These are phyloP conservation scores for Collybia sordida DNA, from an alignment of 768 basidiomycete genomes.

Conservation along the genomic window DNA sequence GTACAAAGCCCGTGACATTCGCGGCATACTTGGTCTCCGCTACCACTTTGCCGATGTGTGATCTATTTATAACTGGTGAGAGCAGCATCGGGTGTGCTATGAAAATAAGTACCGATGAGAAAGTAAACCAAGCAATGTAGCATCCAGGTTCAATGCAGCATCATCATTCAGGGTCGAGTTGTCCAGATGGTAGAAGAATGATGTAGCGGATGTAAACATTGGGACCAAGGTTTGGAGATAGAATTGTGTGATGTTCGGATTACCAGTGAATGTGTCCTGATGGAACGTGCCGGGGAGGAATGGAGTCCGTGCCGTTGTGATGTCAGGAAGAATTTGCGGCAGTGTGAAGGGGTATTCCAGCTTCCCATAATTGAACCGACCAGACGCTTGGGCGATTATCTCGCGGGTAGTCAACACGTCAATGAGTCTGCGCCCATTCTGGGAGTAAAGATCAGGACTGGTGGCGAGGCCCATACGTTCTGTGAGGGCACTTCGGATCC, in stretches of 20 bases:
- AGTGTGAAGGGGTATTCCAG: constrained; percentile 14
- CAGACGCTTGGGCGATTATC: not conserved
- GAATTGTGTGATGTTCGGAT: constrained; percentile 7
- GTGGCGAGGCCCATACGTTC: constrained; percentile 4
- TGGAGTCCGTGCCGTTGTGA: not conserved
- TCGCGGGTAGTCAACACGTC: constrained; percentile 6
- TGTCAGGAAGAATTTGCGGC: constrained; percentile 6
- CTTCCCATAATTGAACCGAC: constrained; percentile 10
- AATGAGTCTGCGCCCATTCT: not conserved
- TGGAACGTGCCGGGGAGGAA: constrained; percentile 11
- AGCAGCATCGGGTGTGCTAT: no score
- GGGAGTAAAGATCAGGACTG: constrained; percentile 4
- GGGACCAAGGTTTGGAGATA: constrained; percentile 10
- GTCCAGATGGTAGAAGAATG: constrained; percentile 9
- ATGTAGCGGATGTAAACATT: constrained; percentile 1
- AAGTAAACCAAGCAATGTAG: constrained; percentile 5
- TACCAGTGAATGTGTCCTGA: constrained; percentile 11
- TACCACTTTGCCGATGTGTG: constrained; percentile 11
- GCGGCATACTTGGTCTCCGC: constrained; percentile 10
- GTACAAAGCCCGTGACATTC: constrained; percentile 1
- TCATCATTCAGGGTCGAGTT: not conserved
- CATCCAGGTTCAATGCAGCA: constrained; percentile 8
- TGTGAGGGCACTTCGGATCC: not conserved
- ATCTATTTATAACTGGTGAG: no score
- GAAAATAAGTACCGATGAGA: constrained; percentile 6